Evolutionary conservation across 495 filamentous ascomycete genomes (phyloP).

Genomic region (Entonaema liquescens): DNA sequence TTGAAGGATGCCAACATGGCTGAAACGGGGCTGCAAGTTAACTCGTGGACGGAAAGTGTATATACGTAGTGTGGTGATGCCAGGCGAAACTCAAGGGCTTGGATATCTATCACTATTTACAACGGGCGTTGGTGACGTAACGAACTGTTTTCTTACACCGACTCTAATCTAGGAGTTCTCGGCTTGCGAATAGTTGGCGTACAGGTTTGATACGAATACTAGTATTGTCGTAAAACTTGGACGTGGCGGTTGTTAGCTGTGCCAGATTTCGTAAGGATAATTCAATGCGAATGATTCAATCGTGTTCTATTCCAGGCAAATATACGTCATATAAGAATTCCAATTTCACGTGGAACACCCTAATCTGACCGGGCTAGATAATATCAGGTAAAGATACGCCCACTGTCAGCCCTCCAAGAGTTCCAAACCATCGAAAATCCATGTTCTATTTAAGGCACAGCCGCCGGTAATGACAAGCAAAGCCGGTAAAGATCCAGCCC

Average conservation of each 20-base stretch:
- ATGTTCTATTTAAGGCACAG: not conserved
- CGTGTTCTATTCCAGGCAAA: not conserved
- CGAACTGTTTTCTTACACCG: not conserved
- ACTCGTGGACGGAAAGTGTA: constrained; percentile 59
- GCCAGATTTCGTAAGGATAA: not conserved
- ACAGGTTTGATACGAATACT: not conserved
- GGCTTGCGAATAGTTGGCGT: not conserved
- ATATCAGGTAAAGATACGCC: not conserved
- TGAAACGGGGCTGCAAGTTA: constrained; percentile 73
- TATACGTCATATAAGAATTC: not conserved
- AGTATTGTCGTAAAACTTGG: not conserved
- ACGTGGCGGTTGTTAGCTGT: not conserved
- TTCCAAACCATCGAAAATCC: not conserved
- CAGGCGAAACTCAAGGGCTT: not conserved
- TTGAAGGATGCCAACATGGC: constrained; percentile 87
- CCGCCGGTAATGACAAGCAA: not conserved
- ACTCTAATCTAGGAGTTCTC: not conserved
- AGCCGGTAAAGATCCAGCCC: not conserved
- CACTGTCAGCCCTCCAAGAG: not conserved
- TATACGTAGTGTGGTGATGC: constrained; percentile 50
- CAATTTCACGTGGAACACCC: too few relatives aligned
- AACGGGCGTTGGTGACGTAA: not conserved
- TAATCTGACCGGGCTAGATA: not conserved
- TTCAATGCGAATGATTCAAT: not conserved
- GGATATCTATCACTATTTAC: not conserved